Evolutionary conservation across 2,329 filamentous ascomycete species (phyloP), one percentile per base, ranked within the genome.

Genomic region (Corynespora cassiicola): DNA sequence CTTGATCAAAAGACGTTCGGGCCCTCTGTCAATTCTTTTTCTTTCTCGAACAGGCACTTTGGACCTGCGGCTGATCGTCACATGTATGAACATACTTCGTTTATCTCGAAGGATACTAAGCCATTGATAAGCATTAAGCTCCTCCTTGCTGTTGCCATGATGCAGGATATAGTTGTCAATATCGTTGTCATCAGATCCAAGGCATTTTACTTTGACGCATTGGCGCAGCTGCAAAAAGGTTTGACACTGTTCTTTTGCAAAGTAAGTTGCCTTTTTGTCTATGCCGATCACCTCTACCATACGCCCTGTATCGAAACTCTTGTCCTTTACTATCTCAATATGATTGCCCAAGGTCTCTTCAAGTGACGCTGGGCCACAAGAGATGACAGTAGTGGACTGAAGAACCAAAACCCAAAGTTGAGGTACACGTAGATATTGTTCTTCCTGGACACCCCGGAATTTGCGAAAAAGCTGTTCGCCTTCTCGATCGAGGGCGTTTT

Each of bases 391-490:
- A 15, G 19, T 18, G 6, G 37, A 40, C 14, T 30, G 5, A 21
- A 40, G 20, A 11, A 40, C 16, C 5, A 40, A 8, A 35, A 24
- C 31, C 37, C 31, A 40, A 15, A 40, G 23, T 15, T 40, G 37
- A n/a, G 37, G 31, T n/a, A 40, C 30, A 15, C 37, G 37, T 7
- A 40, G 25, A 23, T 40, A 40, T 17, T 40, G 21, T 14, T 40
- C 16, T 14, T 12, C 10, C 4, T 28, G 14, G 8, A 40, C 23
- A 17, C 37, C 31, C 15, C 19, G 21, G 37, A 40, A 40, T 14
- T 40, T 36, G 8, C 37, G 37, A 23, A 40, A 40, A 4, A 40
- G 22, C 23, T 40, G 37, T n/a, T 40, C n/a, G 12, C 31, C 37
- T 12, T 40, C 37, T 14, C 31, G 5, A 11, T 36, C 37, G 12